Evolutionary conservation across 2,329 filamentous ascomycete species (phyloP), one percentile per base, ranked within the genome.

Genomic region (Pyrenochaeta sp.): DNA sequence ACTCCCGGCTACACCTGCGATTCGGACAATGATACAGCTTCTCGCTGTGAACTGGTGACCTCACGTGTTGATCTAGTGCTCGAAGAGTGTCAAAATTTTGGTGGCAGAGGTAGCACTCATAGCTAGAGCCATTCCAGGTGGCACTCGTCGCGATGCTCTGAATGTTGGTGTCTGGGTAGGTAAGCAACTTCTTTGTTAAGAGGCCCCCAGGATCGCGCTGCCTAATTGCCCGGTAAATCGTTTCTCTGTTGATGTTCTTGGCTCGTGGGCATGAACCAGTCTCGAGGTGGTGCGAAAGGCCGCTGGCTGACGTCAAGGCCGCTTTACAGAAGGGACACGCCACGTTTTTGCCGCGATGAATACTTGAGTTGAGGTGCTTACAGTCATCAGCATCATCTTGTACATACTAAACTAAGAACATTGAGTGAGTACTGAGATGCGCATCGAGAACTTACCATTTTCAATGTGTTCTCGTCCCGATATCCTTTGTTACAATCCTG

Each of bases 271-370:
- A 90, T 0, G 78, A 72, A n/a, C 83, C 83, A 0, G 66, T 73
- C 61, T 90, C 88, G 0, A 90, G 72, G 60, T 90, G 85, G 67
- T 87, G 79, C 0, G 77, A 68, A 4, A 89, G 62, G 3, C 85
- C 87, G 0, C 82, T 85, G 1, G 86, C 85, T 0, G 83, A 82
- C 9, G 80, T 74, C 59, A 79, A 85, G 2, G 8, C 28, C 2
- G 46, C 57, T 36, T 77, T 68, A 73, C 88, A 90, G 66, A 86
- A 89, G 0, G 84, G 86, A 50, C 88, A 90, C 0, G 42, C 0
- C 7, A 87, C 70, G 1, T 71, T 71, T 0, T 47, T 56, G 52
- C 82, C 81, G 0, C 77, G 77, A 65, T 90, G 87, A 45, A 71
- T 66, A 5, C 75, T 75, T 0, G 85, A 88, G 27, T 83, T 83